These are phyloP conservation scores for Ceraceosorus guamensis DNA, from an alignment of 1,284 basidiomycete species.

Conservation along the genomic window DNA sequence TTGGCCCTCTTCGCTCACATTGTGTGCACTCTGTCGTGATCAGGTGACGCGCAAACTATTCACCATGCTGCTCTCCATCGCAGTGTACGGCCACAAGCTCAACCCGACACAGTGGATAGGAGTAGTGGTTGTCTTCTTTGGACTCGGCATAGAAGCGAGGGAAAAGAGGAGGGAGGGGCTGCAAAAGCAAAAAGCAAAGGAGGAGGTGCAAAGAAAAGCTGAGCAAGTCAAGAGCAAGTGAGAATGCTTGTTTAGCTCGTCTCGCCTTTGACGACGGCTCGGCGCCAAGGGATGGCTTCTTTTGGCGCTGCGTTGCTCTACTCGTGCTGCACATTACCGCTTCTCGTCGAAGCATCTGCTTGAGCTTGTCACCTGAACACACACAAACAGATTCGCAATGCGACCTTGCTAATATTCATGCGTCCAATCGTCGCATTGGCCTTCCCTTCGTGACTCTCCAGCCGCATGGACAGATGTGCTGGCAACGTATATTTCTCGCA, in stretches of 20 bases:
- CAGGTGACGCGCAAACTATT: conserved; percentile 88
- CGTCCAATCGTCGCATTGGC: too few species aligned
- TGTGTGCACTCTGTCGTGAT: neutral
- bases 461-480: too few species aligned
- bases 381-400: too few species aligned
- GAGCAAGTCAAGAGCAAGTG: neutral
- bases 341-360: too few species aligned
- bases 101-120: conserved; percentile 83
- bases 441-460: too few species aligned
- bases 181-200: neutral
- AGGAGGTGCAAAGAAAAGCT: too few species aligned
- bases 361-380: too few species aligned
- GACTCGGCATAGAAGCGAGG: conserved; percentile 87
- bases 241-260: neutral
- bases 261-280: too few species aligned
- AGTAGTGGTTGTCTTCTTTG: conserved; percentile 79
- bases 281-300: too few species aligned
- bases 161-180: conserved; percentile 26
- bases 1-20: neutral
- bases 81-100: conserved; percentile 83
- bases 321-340: too few species aligned
- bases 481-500: neutral
- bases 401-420: too few species aligned
- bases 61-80: conserved; percentile 91
- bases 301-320: too few species aligned